Percentiles rank a stretch among this genome's conserved stretches.
Evolutionary conservation across 768 basidiomycete genomes (phyloP).

Genomic region (Inosperma sp.): DNA sequence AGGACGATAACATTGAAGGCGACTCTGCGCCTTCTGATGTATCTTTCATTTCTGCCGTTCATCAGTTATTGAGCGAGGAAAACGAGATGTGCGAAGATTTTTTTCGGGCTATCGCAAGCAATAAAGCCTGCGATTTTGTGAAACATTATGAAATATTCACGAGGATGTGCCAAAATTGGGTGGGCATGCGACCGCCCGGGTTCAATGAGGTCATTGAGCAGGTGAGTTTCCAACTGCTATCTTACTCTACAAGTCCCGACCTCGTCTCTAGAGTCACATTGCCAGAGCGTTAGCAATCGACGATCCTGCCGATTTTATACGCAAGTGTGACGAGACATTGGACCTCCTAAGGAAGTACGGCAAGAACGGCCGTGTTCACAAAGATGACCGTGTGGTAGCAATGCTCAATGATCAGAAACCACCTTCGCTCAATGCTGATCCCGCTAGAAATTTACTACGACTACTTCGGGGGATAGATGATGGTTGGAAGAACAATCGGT

Average conservation of each 20-base stretch:
- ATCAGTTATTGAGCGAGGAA: conserved; percentile 40
- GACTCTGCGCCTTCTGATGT: conserved; percentile 38
- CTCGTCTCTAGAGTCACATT: conserved; percentile 44
- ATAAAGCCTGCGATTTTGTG: conserved; percentile 30
- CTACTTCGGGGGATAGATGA: conserved; percentile 47
- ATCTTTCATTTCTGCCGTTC: conserved; percentile 36
- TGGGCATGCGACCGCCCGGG: conserved; percentile 40
- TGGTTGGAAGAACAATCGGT: conserved; percentile 31
- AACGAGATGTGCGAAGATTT: conserved; percentile 39
- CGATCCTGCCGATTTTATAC: conserved; percentile 36
- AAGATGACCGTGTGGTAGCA: conserved; percentile 45
- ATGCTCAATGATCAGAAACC: conserved; percentile 45
- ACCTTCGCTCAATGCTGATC: conserved; percentile 42
- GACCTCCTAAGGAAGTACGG: conserved; percentile 54
- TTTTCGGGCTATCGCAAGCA: conserved; percentile 27
- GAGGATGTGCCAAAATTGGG: conserved; percentile 42
- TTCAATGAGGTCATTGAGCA: conserved; percentile 38
- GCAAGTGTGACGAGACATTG: conserved; percentile 48
- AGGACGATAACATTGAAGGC: conserved; percentile 32
- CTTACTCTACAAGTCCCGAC: neutral
- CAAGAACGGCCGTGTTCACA: conserved; percentile 43
- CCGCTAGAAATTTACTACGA: conserved; percentile 44
- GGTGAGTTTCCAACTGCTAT: conserved; percentile 30
- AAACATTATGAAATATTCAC: conserved; percentile 52
- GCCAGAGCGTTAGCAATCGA: conserved; percentile 46